phyloP scores from a whole-genome alignment of 1,139 yeast genomes.

The Diutina ranongensis region DNA sequence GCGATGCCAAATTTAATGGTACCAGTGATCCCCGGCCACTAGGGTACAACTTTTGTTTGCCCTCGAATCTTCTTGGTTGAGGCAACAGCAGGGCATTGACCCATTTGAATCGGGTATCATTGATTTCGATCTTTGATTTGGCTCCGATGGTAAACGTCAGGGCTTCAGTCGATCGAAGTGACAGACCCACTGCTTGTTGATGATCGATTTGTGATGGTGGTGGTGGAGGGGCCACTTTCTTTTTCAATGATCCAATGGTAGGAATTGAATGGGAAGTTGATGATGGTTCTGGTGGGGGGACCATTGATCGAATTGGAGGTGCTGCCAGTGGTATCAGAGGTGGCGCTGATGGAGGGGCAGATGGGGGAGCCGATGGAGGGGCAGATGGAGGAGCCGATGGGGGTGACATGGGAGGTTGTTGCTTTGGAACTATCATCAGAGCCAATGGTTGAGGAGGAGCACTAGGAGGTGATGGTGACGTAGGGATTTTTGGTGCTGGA shows the following conservation, averaged over 20 bases:
- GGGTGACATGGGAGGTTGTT: not conserved
- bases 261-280: constrained; percentile 11
- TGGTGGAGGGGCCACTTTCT: constrained; percentile 25
- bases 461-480: too few relatives aligned
- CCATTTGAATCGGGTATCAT: constrained; percentile 52
- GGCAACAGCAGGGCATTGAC: constrained; percentile 62
- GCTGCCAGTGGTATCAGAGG: constrained; percentile 8
- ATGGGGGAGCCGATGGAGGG: not conserved
- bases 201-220: constrained; percentile 29
- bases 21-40: constrained; percentile 95
- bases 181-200: constrained; percentile 38
- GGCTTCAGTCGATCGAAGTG: constrained; percentile 42
- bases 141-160: constrained; percentile 44
- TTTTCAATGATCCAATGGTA: constrained; percentile 6
- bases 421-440: not conserved
- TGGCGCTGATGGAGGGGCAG: constrained; percentile 3
- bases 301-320: constrained; percentile 7
- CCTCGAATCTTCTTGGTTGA: constrained; percentile 64
- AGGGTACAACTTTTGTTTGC: constrained; percentile 66
- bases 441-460: not conserved
- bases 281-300: constrained; percentile 11
- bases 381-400: not conserved
- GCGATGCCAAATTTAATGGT: constrained; percentile 49
- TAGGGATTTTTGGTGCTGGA: not conserved
- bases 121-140: constrained; percentile 34